Base-by-base conservation (phyloP, 352 stramenopile species). In the Globisporangium paddicum region DNA sequence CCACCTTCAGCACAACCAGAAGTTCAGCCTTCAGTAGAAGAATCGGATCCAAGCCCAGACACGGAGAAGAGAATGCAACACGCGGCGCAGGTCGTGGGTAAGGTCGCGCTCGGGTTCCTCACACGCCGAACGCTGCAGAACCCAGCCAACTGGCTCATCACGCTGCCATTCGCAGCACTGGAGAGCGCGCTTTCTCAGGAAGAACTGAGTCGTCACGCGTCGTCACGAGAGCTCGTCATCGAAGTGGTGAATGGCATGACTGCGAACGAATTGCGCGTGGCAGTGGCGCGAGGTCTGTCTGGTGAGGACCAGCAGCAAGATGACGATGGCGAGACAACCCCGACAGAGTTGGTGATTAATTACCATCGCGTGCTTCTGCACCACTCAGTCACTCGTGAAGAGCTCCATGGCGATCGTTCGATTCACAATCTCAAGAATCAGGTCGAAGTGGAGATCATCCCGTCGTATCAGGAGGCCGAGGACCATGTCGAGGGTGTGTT, bases 221-320 rank as follows among this genome's bases (percentile, higher is more conserved):
- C 25, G 2, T 13, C 21, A 26, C 28, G 11, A 18, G 44, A 74
- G 5, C 40, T 93, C 2, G 58, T 63, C 8, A 57, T 84, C 11
- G 45, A 72, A 37, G 72, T 89, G 8, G 71, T 78, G 21, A 60
- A 62, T 34, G 37, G 55, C 11, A 93, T 86, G 73, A 90, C 77
- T 1, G 79, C 83, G 28, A 86, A 87, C 19, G 67, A 76, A 35
- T 62, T 93, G 14, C 75, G 80, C 2, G 52, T 76, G 34, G 51
- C 40, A 0, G 69, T 93, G 30, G 79, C 83, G 18, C 62, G 71
- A 18, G 60, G 52, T 3, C 57, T 93, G 0, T 76, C 68, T 8
- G 58, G 52, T 23, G 13, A 10, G 28, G 14, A 42, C 40, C 6
- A 54, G n/a, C 21, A 37, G 1, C 19, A 48, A 32, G 16, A 4